Percentiles rank a stretch among this genome's conserved stretches.
These are phyloP conservation scores for Cornus kousa DNA, from an alignment of 148 eudicot species.

Conservation along the genomic window DNA sequence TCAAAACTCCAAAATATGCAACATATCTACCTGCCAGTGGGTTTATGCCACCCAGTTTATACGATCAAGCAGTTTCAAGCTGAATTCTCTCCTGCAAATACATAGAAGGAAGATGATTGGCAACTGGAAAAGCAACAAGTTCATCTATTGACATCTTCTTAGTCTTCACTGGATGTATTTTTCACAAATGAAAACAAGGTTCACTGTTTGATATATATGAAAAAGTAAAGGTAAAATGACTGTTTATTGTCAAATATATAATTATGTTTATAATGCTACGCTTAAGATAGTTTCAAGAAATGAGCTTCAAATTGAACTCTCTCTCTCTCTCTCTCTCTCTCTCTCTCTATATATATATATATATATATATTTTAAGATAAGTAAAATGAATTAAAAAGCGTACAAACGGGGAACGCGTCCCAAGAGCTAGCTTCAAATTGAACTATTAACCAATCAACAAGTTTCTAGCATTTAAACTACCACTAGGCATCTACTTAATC, in stretches of 20 bases:
- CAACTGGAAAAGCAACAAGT: background rate
- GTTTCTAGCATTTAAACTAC: background rate
- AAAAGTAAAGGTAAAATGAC: background rate
- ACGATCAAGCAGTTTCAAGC: slow-evolving; percentile 86
- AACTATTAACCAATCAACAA: background rate
- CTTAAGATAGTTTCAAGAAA: background rate
- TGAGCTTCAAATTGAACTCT: background rate
- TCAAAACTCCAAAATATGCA: background rate
- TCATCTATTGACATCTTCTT: background rate
- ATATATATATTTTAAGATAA: too few species aligned
- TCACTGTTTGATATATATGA: background rate
- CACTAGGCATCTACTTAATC: background rate
- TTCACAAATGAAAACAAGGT: background rate
- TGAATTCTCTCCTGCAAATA: slow-evolving; percentile 79
- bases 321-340: too few species aligned
- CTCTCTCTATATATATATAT: too few species aligned
- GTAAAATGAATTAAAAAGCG: too few species aligned
- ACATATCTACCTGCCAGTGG: slow-evolving; percentile 76
- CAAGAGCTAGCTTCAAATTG: background rate
- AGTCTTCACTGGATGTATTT: background rate
- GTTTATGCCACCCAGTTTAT: slow-evolving; percentile 88
- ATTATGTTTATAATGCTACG: background rate
- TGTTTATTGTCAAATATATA: too few species aligned
- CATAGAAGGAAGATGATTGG: background rate
- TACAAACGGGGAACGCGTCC: too few species aligned